Percentiles rank a stretch among this genome's conserved stretches.
phyloP scores from a whole-genome alignment of 805 yeast species.

The Ascoidea tarda region DNA sequence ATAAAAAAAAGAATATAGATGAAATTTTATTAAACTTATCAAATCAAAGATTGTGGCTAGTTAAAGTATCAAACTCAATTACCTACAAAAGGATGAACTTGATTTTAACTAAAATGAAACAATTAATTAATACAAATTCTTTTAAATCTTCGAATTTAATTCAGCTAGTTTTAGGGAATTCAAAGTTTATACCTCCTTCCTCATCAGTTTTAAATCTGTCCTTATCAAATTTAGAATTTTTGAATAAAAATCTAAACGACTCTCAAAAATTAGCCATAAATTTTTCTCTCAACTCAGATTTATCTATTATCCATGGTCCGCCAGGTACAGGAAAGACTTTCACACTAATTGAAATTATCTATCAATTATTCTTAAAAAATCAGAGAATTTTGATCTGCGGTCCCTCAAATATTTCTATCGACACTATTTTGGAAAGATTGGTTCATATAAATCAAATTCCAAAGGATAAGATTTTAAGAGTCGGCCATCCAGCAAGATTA shows the following conservation, averaged over 20 bases:
- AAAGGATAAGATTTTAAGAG: conserved; percentile 45
- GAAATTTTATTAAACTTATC: conserved; percentile 34
- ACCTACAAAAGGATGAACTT: conserved; percentile 72
- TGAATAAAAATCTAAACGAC: conserved; percentile 27
- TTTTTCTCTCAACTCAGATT: conserved; percentile 46
- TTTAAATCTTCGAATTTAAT: conserved; percentile 26
- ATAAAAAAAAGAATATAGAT: background rate
- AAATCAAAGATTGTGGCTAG: conserved; percentile 44
- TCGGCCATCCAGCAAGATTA: conserved; percentile 91
- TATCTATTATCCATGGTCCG: conserved; percentile 58
- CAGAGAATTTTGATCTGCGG: conserved; percentile 76
- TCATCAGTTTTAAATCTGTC: conserved; percentile 4
- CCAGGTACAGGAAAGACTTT: conserved; percentile 79
- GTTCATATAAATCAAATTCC: conserved; percentile 21
- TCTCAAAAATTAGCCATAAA: conserved; percentile 66
- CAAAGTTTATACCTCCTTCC: conserved; percentile 19
- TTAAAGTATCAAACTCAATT: conserved; percentile 42
- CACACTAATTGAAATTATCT: conserved; percentile 68
- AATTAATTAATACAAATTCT: conserved; percentile 16
- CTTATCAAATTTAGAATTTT: conserved; percentile 16
- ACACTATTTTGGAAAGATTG: conserved; percentile 75
- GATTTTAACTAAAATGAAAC: conserved; percentile 47
- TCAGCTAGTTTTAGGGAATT: conserved; percentile 32
- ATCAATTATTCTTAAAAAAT: conserved; percentile 45
- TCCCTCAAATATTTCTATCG: conserved; percentile 87